Conservation (phyloP, 2,329 filamentous ascomycete genomes). For the Alternaria conjuncta region DNA sequence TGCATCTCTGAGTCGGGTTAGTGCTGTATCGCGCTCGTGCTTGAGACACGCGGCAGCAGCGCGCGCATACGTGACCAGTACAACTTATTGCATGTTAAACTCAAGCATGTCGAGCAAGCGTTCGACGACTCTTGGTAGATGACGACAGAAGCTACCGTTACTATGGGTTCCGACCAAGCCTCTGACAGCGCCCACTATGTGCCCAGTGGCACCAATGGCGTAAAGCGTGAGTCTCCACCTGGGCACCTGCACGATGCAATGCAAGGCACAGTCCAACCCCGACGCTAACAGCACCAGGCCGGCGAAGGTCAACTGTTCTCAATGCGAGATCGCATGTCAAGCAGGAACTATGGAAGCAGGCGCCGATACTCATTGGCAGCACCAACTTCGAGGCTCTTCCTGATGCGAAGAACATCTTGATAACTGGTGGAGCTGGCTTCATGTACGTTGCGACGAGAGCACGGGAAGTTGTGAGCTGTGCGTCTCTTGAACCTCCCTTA, state of each 20-base stretch:
- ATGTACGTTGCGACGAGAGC: constrained; percentile 64
- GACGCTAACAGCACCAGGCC: constrained; percentile 24
- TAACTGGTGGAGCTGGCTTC: constrained; percentile 85
- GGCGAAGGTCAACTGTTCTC: constrained; percentile 48
- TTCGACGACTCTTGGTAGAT: background rate
- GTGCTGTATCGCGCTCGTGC: background rate
- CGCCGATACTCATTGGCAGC: constrained; percentile 71
- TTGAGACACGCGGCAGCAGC: background rate
- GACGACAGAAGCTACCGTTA: background rate
- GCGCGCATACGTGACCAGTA: constrained; percentile 2
- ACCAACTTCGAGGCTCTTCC: constrained; percentile 73
- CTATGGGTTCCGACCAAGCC: constrained; percentile 38
- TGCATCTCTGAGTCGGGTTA: constrained; percentile 3
- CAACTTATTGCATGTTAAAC: background rate
- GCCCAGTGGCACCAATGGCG: constrained; percentile 23
- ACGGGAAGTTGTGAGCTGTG: constrained; percentile 6
- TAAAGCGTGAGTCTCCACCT: constrained; percentile 35
- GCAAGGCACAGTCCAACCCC: constrained; percentile 11
- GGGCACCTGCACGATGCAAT: constrained; percentile 4
- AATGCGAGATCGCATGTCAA: constrained; percentile 56
- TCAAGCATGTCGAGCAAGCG: background rate
- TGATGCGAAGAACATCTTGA: constrained; percentile 79
- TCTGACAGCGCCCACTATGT: constrained; percentile 20
- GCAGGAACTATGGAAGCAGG: constrained; percentile 72
- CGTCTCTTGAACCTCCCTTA: background rate